These are phyloP conservation scores for Pseudogymnoascus sp. DNA, from an alignment of 2,329 filamentous ascomycete species.

Conservation along the genomic window DNA sequence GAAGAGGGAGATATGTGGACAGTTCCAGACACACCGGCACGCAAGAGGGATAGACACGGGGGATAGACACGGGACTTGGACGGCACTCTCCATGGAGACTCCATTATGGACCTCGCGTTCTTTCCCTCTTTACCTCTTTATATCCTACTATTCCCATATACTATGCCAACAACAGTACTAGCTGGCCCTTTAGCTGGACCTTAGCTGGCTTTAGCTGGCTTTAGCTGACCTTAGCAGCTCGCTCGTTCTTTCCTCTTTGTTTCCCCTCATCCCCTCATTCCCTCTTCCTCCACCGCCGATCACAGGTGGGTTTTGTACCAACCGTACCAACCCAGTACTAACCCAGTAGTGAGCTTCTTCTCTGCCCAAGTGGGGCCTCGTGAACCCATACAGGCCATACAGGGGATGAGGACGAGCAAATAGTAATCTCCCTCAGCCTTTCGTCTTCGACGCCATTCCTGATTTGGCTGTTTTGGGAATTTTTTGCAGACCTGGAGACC, in stretches of 20 bases:
- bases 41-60: not conserved
- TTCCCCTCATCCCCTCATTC: not conserved
- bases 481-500: constrained; percentile 2
- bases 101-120: not conserved
- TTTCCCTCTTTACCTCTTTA: not conserved
- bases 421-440: not conserved
- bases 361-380: not conserved
- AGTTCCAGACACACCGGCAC: not conserved
- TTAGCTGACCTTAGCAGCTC: not conserved
- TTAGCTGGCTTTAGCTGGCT: not conserved
- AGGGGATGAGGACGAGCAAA: not conserved
- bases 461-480: not conserved
- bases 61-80: not conserved
- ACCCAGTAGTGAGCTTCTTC: not conserved
- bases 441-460: not conserved
- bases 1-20: too few species aligned
- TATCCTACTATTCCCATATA: too few species aligned
- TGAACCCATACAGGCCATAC: not conserved
- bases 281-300: not conserved
- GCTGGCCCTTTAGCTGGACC: too few species aligned
- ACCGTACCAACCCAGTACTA: too few species aligned
- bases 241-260: not conserved
- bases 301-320: not conserved
- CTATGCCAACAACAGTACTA: too few species aligned
- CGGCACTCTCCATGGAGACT: not conserved